Percentiles rank a stretch among this genome's conserved stretches.
Conservation (phyloP, 371 early-diverging fungal genomes). For the Mortierella sp. region DNA sequence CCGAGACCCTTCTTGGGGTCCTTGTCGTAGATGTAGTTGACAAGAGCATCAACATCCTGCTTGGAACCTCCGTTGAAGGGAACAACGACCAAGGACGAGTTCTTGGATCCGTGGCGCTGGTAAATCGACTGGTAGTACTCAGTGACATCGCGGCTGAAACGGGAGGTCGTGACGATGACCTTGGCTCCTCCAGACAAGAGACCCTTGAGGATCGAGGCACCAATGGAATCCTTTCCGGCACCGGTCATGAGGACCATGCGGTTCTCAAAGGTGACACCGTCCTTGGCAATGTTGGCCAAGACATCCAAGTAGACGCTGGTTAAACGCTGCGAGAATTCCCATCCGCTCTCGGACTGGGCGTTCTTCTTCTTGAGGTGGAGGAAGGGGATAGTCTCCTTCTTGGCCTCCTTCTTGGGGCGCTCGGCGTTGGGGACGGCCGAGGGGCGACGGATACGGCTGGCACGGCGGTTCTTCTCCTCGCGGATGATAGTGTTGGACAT, state of each 20-base stretch:
- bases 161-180: slow-evolving; percentile 94
- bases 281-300: slow-evolving; percentile 76
- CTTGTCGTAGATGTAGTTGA: slow-evolving; percentile 88
- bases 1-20: slow-evolving; percentile 84
- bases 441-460: slow-evolving; percentile 60
- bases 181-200: slow-evolving; percentile 92
- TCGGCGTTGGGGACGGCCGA: slow-evolving; percentile 63
- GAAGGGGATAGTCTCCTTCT: slow-evolving; percentile 84
- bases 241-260: slow-evolving; percentile 93
- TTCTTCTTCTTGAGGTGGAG: slow-evolving; percentile 81
- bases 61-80: slow-evolving; percentile 97
- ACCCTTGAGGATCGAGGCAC: slow-evolving; percentile 88
- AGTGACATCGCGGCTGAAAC: slow-evolving; percentile 86
- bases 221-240: slow-evolving; percentile 94
- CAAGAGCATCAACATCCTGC: slow-evolving; percentile 84
- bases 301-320: slow-evolving; percentile 84
- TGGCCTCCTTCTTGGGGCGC: slow-evolving; percentile 67
- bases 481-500: slow-evolving; percentile 79
- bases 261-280: slow-evolving; percentile 87
- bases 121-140: slow-evolving; percentile 93
- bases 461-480: slow-evolving; percentile 68
- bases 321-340: slow-evolving; percentile 80
- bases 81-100: slow-evolving; percentile 90
- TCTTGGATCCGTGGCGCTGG: slow-evolving; percentile 90
- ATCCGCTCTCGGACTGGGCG: slow-evolving; percentile 70